These are phyloP conservation scores for Pichia thaimueangensis DNA, from an alignment of 805 yeast species.

Conservation along the genomic window DNA sequence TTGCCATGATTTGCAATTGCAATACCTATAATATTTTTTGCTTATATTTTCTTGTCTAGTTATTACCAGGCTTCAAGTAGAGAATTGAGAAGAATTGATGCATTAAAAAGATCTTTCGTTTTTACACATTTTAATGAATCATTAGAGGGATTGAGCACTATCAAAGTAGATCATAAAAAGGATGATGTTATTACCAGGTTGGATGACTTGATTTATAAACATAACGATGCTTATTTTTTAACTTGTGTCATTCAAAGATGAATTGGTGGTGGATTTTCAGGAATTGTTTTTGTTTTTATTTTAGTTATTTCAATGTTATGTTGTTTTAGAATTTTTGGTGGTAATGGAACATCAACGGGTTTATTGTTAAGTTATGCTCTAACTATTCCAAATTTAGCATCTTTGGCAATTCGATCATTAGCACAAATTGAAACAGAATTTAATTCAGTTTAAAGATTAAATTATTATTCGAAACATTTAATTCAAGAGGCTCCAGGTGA, in stretches of 20 bases:
- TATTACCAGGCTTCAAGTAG: slow-evolving; percentile 67
- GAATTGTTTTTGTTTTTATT: slow-evolving; percentile 35
- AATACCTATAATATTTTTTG: slow-evolving; percentile 42
- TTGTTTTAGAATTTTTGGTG: slow-evolving; percentile 50
- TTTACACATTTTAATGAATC: slow-evolving; percentile 68
- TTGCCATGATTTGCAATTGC: slow-evolving; percentile 74
- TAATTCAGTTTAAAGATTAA: slow-evolving; percentile 71
- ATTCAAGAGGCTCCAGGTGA: slow-evolving; percentile 61
- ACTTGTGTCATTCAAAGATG: slow-evolving; percentile 55
- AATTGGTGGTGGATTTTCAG: slow-evolving; percentile 51
- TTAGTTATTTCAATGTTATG: slow-evolving; percentile 51
- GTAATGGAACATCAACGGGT: slow-evolving; percentile 57
- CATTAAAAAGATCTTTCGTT: slow-evolving; percentile 62
- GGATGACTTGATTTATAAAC: slow-evolving; percentile 42
- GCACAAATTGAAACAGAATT: slow-evolving; percentile 73
- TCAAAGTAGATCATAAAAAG: slow-evolving; percentile 46
- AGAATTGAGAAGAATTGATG: slow-evolving; percentile 71
- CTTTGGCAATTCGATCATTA: slow-evolving; percentile 46
- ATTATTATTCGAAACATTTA: slow-evolving; percentile 53
- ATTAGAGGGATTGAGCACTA: slow-evolving; percentile 57
- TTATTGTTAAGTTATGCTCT: slow-evolving; percentile 52
- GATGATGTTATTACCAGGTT: slow-evolving; percentile 43
- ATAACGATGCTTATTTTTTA: slow-evolving; percentile 62
- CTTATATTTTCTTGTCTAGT: slow-evolving; percentile 42
- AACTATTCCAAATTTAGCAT: slow-evolving; percentile 49